These are phyloP conservation scores for Globisporangium viniferum DNA, from an alignment of 352 stramenopile species.

Conservation along the genomic window DNA sequence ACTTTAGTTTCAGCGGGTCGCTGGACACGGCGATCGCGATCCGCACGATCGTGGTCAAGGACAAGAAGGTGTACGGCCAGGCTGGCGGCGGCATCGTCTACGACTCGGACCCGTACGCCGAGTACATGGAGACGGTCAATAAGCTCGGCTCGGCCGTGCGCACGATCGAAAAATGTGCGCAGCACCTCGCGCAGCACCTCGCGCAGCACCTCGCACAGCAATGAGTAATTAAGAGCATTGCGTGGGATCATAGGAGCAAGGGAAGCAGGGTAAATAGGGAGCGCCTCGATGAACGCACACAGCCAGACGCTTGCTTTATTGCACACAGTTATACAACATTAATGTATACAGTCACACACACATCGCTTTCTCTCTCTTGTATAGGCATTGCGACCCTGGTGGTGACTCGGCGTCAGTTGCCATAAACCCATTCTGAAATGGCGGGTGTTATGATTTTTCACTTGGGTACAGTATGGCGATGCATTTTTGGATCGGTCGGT, in stretches of 20 bases:
- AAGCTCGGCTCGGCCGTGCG: conserved; percentile 83
- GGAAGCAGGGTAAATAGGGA: not conserved
- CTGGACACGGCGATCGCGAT: conserved; percentile 89
- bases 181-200: conserved; percentile 36
- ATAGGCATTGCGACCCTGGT: not conserved
- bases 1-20: conserved; percentile 85
- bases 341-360: not conserved
- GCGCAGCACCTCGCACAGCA: conserved; percentile 35
- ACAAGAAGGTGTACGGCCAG: conserved; percentile 78
- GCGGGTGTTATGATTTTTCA: not conserved
- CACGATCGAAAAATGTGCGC: conserved; percentile 78
- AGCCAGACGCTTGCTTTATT: not conserved
- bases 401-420: not conserved
- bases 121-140: conserved; percentile 90
- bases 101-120: conserved; percentile 81
- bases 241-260: not conserved
- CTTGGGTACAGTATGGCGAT: conserved; percentile 10
- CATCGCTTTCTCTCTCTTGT: not conserved
- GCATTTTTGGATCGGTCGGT: not conserved
- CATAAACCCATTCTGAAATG: not conserved
- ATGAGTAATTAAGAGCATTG: not conserved
- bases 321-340: not conserved
- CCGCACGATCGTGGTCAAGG: conserved; percentile 83
- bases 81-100: conserved; percentile 87
- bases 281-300: not conserved